Evolutionary conservation across 192 early-diverging fungal species (phyloP).

Genomic region (Rhizoclosmatium globosum): DNA sequence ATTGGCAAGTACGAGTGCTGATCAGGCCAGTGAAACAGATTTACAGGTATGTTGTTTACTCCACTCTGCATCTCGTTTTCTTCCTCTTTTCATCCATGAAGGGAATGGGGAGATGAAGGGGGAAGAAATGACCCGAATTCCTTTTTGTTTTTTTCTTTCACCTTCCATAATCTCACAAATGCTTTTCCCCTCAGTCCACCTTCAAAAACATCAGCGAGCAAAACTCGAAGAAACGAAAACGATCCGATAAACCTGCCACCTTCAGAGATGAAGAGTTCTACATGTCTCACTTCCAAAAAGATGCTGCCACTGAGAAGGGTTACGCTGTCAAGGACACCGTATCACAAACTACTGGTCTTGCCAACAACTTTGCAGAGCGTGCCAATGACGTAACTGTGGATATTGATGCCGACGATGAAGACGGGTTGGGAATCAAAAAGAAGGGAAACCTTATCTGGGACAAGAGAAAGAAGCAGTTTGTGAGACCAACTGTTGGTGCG

Average conservation of each 20-base stretch:
- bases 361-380: constrained; percentile 78
- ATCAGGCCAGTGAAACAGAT: constrained; percentile 23
- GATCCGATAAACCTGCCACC: constrained; percentile 18
- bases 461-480: constrained; percentile 91
- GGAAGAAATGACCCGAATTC: not conserved
- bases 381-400: constrained; percentile 77
- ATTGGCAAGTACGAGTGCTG: constrained; percentile 19
- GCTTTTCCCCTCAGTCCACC: not conserved
- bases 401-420: constrained; percentile 83
- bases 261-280: constrained; percentile 88
- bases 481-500: constrained; percentile 82
- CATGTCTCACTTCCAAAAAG: constrained; percentile 84
- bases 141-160: not conserved
- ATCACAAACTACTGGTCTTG: constrained; percentile 61
- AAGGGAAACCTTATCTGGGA: constrained; percentile 84
- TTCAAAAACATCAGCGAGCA: constrained; percentile 12
- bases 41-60: constrained; percentile 31
- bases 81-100: not conserved
- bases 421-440: constrained; percentile 60
- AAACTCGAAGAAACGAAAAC: constrained; percentile 39
- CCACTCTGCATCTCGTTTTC: not conserved
- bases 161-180: not conserved
- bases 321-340: constrained; percentile 54
- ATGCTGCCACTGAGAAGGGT: constrained; percentile 90
- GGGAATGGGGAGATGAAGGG: not conserved